A percentile compares a stretch with the other conserved stretches of the same genome.
These are phyloP conservation scores for Colletotrichum sansevieriae DNA, from an alignment of 2,329 filamentous ascomycete species.

Conservation along the genomic window DNA sequence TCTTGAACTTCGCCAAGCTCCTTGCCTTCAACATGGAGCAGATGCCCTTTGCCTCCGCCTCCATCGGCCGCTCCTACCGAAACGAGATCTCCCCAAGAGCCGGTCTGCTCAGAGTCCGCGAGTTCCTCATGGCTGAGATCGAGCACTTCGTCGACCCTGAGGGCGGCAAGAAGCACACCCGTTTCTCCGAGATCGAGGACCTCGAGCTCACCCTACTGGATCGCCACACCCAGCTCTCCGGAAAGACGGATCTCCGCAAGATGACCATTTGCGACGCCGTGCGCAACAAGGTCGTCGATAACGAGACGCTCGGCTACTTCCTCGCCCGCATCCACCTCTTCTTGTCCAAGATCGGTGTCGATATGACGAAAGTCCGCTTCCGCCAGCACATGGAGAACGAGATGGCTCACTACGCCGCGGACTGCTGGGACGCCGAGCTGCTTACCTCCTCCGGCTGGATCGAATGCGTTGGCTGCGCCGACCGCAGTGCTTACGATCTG, in stretches of 20 bases:
- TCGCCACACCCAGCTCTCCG: slow-evolving; percentile 85
- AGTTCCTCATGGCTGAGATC: slow-evolving; percentile 99
- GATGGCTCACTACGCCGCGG: slow-evolving; percentile 90
- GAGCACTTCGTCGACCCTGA: slow-evolving; percentile 98
- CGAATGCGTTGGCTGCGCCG: slow-evolving; percentile 97
- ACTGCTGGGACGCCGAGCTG: slow-evolving; percentile 98
- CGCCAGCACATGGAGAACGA: slow-evolving; percentile 91
- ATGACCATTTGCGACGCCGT: slow-evolving; percentile 91
- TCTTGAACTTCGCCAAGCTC: slow-evolving; percentile 96
- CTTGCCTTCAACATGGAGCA: slow-evolving; percentile 95
- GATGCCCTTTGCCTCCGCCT: slow-evolving; percentile 98
- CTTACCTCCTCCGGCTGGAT: slow-evolving; percentile 96
- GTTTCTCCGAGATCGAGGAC: slow-evolving; percentile 88
- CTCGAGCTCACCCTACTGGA: slow-evolving; percentile 87
- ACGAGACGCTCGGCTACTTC: slow-evolving; percentile 98
- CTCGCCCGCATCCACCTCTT: slow-evolving; percentile 93
- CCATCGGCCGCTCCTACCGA: slow-evolving; percentile 96
- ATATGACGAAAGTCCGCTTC: slow-evolving; percentile 91
- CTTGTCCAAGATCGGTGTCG: slow-evolving; percentile 88
- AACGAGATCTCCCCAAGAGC: slow-evolving; percentile 97
- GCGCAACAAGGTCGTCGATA: slow-evolving; percentile 85
- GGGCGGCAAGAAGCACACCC: slow-evolving; percentile 92
- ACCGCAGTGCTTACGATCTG: slow-evolving; percentile 94
- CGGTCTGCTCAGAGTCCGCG: slow-evolving; percentile 91
- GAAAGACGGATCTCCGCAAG: slow-evolving; percentile 81